Evolutionary conservation across 805 yeast species (phyloP).

Genomic region (Lipomyces orientalis): DNA sequence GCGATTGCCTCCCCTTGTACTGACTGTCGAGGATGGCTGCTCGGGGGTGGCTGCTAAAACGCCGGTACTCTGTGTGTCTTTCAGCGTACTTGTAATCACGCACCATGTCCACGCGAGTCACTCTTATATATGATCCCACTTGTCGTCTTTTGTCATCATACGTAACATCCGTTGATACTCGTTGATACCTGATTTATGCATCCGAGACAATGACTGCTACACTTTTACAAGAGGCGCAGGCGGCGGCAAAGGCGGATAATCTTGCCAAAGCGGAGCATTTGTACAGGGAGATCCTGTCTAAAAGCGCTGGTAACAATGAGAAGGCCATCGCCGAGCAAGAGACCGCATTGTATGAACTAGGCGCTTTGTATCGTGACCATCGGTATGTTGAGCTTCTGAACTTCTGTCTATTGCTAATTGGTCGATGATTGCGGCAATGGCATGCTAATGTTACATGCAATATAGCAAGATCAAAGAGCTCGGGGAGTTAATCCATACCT

Average conservation of each 20-base stretch:
- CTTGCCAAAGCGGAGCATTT: constrained; percentile 63
- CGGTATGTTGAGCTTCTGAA: constrained; percentile 24
- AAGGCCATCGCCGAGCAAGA: constrained; percentile 63
- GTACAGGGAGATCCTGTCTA: constrained; percentile 58
- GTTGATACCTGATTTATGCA: neutral
- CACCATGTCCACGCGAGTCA: neutral
- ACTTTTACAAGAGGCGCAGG: constrained; percentile 58
- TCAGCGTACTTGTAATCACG: neutral
- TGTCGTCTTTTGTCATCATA: neutral
- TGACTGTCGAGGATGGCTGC: neutral
- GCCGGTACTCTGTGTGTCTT: neutral
- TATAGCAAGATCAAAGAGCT: constrained; percentile 56
- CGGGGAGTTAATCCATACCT: constrained; percentile 64
- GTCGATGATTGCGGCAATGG: neutral
- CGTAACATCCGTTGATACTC: neutral
- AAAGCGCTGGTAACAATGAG: constrained; percentile 46
- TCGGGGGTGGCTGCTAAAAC: neutral
- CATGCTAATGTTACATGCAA: neutral
- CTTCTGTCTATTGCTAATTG: neutral
- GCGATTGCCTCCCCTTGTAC: neutral
- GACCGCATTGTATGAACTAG: constrained; percentile 73
- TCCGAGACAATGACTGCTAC: neutral
- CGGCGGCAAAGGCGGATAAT: constrained; percentile 57
- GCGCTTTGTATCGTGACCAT: constrained; percentile 64
- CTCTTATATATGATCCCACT: neutral